Base-by-base conservation (phyloP, 169 alveolate species). In the Eimeria praecox region DNA sequence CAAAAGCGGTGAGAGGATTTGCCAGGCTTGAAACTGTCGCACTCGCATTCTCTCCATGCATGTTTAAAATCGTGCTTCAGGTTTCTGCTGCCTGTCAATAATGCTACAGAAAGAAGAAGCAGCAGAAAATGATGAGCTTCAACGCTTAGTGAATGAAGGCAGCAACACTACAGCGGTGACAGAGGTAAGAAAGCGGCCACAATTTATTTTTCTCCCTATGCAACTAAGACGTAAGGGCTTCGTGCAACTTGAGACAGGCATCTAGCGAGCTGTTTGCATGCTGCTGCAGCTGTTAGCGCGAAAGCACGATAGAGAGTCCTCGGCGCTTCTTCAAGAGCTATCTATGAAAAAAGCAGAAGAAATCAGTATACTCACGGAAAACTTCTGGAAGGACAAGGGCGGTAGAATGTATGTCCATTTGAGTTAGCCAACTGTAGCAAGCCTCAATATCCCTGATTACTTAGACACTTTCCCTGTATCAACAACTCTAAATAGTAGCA, bases 231-330 rank as follows among this genome's bases (percentile, higher is more conserved):
- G 78, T 33, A n/a, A n/a, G 24, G 5, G 46, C 86, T 75, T 40
- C 33, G 35, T 33, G 82, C 16, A 71, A 71, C 46, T 8, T 27
- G 64, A 78, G 64, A 66, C 46, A 0, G 27, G 88, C 8, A 1
- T 12, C 24, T 4, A 1, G 24, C 33, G 24, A 75, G 3, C 24
- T 40, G 86, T 44, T 24, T 78, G 44, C 69, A 27, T 62, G 64
- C 27, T 87, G 75, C 64, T 64, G 94, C 94, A 87, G 83, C 94
- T 87, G 83, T 46, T 87, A 27, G 94, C 94, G 14, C 94, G 94
- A 40, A 87, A 59, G 33, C 94, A 87, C 66, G 52, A 59, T 4
- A 87, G 20, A 64, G 94, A 87, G 46, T n/a, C 52, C 0, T 62
- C 83, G 27, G 30, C 83, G 18, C 64, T 87, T 18, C 94, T 87